phyloP scores from a whole-genome alignment of 164 flowering plant species.

The Aristolochia fimbriata region DNA sequence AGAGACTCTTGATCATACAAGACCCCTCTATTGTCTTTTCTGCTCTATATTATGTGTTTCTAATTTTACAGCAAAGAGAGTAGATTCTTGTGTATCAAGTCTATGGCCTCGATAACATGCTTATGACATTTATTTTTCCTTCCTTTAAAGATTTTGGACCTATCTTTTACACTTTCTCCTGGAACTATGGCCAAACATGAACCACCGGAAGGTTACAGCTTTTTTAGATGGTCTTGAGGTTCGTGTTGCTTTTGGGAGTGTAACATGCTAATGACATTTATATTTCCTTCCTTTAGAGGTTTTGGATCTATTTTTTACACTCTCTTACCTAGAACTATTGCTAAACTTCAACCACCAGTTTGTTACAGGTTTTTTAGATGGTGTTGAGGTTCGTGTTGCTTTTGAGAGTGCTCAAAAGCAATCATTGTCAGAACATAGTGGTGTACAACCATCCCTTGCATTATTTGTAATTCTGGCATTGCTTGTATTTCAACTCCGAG shows the following conservation, averaged over 20 bases:
- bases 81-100: background rate
- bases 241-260: too few species aligned
- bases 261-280: too few species aligned
- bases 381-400: constrained; percentile 96
- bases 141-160: too few species aligned
- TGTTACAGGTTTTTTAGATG: constrained; percentile 93
- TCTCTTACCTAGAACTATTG: constrained; percentile 86
- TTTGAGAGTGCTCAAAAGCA: constrained; percentile 98
- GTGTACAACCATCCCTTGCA: constrained; percentile 94
- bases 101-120: background rate
- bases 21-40: too few species aligned
- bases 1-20: background rate
- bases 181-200: too few species aligned
- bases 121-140: too few species aligned
- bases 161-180: constrained; percentile 1
- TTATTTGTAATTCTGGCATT: constrained; percentile 90
- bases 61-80: background rate
- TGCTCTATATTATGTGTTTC: background rate
- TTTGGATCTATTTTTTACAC: constrained; percentile 98
- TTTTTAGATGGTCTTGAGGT: too few species aligned
- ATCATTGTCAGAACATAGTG: constrained; percentile 95
- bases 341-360: constrained; percentile 93
- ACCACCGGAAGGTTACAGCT: too few species aligned
- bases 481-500: constrained; percentile 98
- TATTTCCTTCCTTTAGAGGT: constrained; percentile 76